phyloP scores from a whole-genome alignment of 805 yeast genomes.

The Allodekkera sacchari region DNA sequence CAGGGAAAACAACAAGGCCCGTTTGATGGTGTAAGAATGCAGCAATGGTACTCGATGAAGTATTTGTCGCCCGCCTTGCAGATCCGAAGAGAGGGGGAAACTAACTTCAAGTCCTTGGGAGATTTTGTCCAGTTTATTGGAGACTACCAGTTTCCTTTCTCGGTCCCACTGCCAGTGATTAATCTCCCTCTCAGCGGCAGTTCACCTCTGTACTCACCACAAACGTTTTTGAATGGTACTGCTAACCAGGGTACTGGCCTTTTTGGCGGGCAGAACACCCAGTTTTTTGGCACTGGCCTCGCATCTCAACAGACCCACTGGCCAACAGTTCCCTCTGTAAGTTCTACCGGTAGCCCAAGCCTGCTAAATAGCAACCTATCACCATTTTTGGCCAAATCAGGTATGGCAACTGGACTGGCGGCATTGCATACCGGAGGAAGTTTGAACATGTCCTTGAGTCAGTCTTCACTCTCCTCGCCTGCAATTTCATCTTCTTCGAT shows the following conservation, averaged over 20 bases:
- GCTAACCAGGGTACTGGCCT: too few species aligned
- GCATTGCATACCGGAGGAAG: too few species aligned
- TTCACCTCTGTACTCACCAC: conserved; percentile 4
- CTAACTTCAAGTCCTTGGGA: conserved; percentile 39
- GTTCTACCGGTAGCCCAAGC: neutral
- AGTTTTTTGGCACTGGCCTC: too few species aligned
- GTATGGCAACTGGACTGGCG: too few species aligned
- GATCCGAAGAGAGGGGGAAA: conserved; percentile 53
- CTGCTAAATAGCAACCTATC: too few species aligned
- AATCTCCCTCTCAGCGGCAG: conserved; percentile 1
- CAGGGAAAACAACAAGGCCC: conserved; percentile 74
- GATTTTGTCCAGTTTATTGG: conserved; percentile 42
- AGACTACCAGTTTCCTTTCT: conserved; percentile 52
- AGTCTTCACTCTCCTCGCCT: too few species aligned
- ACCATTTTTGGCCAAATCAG: too few species aligned
- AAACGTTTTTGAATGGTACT: too few species aligned
- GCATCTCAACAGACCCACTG: too few species aligned
- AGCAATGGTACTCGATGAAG: conserved; percentile 59
- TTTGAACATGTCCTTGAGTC: too few species aligned
- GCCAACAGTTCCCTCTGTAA: neutral
- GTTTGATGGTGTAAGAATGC: conserved; percentile 66
- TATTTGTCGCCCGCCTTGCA: conserved; percentile 48
- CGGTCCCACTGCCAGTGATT: conserved; percentile 42
- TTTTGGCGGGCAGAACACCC: too few species aligned
- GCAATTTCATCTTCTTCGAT: too few species aligned